These are phyloP conservation scores for Aspergillus oerlinghausenensis DNA, from an alignment of 2,329 filamentous ascomycete species.

Conservation along the genomic window DNA sequence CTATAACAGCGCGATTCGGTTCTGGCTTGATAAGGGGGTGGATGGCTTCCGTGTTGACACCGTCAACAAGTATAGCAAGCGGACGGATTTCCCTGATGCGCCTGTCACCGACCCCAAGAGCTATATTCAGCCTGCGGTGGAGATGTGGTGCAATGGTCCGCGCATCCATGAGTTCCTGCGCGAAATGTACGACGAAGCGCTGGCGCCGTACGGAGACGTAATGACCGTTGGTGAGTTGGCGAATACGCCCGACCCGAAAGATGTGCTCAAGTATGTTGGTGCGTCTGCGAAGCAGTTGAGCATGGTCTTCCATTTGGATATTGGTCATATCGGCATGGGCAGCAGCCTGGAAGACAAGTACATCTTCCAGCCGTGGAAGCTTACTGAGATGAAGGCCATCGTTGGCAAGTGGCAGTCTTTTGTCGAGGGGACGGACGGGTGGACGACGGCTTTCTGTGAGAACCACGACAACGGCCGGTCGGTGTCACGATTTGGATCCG, in stretches of 20 bases:
- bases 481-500: slow-evolving; percentile 50
- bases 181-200: slow-evolving; percentile 59
- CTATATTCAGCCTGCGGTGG: slow-evolving; percentile 48
- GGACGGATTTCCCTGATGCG: slow-evolving; percentile 50
- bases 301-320: slow-evolving; percentile 59
- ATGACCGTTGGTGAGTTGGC: slow-evolving; percentile 69
- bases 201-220: slow-evolving; percentile 53
- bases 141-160: slow-evolving; percentile 64
- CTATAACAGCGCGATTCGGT: slow-evolving; percentile 63
- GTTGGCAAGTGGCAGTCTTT: slow-evolving; percentile 50
- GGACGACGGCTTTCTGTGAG: slow-evolving; percentile 59
- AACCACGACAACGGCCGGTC: slow-evolving; percentile 61
- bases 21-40: slow-evolving; percentile 68
- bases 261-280: slow-evolving; percentile 58
- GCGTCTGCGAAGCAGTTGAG: slow-evolving; percentile 56
- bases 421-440: slow-evolving; percentile 45
- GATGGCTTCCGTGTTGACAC: slow-evolving; percentile 67
- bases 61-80: slow-evolving; percentile 59
- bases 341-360: slow-evolving; percentile 45
- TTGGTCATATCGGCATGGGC: slow-evolving; percentile 50
- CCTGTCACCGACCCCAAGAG: slow-evolving; percentile 48
- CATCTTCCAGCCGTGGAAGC: slow-evolving; percentile 38
- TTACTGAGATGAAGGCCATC: slow-evolving; percentile 48
- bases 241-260: slow-evolving; percentile 53
- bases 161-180: slow-evolving; percentile 64